These are phyloP conservation scores for Byssochlamys sp. DNA, from an alignment of 2,329 filamentous ascomycete species.

Conservation along the genomic window DNA sequence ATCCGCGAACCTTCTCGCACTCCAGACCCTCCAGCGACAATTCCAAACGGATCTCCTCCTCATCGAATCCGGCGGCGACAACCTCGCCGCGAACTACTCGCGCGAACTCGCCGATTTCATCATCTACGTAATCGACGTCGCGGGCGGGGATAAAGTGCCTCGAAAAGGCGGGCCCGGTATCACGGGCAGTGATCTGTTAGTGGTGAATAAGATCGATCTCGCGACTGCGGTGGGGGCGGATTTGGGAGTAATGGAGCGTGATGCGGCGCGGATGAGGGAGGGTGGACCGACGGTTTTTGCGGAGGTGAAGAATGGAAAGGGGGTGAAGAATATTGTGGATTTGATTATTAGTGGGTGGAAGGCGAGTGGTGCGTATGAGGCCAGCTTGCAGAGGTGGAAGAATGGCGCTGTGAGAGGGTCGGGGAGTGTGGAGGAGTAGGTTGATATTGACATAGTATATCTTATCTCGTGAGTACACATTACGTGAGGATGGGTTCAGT, in stretches of 20 bases:
- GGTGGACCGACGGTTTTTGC: slow-evolving; percentile 92
- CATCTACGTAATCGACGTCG: slow-evolving; percentile 96
- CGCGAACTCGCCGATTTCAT: slow-evolving; percentile 94
- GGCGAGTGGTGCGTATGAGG: slow-evolving; percentile 62
- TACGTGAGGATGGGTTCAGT: too few species aligned
- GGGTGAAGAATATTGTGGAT: slow-evolving; percentile 75
- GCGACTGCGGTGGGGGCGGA: slow-evolving; percentile 86
- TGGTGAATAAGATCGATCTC: slow-evolving; percentile 96
- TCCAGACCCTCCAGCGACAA: slow-evolving; percentile 75
- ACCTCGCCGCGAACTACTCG: slow-evolving; percentile 92
- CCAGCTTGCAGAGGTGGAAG: slow-evolving; percentile 37
- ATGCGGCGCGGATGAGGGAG: slow-evolving; percentile 88
- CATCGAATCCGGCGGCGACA: slow-evolving; percentile 93
- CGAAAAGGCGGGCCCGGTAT: slow-evolving; percentile 93
- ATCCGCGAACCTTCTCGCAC: slow-evolving; percentile 78
- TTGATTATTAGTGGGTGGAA: slow-evolving; percentile 88
- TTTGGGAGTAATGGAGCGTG: slow-evolving; percentile 83
- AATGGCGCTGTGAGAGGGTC: slow-evolving; percentile 29
- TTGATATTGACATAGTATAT: too few species aligned
- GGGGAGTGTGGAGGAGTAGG: slow-evolving; percentile 21
- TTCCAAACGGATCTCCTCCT: slow-evolving; percentile 77
- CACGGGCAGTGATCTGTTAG: slow-evolving; percentile 83
- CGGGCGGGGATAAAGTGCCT: slow-evolving; percentile 91
- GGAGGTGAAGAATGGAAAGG: slow-evolving; percentile 87
- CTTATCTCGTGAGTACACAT: background rate